Percentiles rank a stretch among this genome's conserved stretches.
Conservation (phyloP, 2,329 filamentous ascomycete genomes). For the Sarocladium brachiariae region DNA sequence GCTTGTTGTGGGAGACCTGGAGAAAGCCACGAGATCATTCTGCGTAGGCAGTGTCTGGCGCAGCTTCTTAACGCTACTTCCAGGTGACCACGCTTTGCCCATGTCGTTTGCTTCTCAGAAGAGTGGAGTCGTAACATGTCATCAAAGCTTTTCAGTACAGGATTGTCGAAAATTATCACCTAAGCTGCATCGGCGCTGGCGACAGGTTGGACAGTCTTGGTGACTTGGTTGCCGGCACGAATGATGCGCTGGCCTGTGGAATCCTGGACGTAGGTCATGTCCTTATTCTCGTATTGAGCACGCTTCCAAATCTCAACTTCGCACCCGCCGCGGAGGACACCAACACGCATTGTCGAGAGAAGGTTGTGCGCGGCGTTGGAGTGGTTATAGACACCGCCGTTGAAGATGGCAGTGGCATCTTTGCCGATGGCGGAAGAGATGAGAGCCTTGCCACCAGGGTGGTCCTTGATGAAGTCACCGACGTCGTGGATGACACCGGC, state of each 20-base stretch:
- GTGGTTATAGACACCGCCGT: slow-evolving; percentile 84
- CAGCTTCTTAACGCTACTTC: not conserved
- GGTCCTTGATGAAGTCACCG: slow-evolving; percentile 76
- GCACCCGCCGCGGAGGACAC: slow-evolving; percentile 78
- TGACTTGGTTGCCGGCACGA: slow-evolving; percentile 78
- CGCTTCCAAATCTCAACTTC: slow-evolving; percentile 94
- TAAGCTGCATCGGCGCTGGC: slow-evolving; percentile 79
- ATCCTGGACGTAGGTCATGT: slow-evolving; percentile 73
- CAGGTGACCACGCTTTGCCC: not conserved
- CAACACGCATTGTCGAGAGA: slow-evolving; percentile 80
- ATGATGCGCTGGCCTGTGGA: slow-evolving; percentile 74
- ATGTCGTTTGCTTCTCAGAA: not conserved
- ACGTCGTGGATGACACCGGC: slow-evolving; percentile 85
- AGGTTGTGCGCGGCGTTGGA: slow-evolving; percentile 87
- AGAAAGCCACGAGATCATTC: not conserved
- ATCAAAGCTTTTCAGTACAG: slow-evolving; percentile 6
- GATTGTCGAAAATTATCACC: slow-evolving; percentile 12
- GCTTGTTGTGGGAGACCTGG: not conserved
- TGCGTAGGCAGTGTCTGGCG: not conserved
- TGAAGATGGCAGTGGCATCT: slow-evolving; percentile 86
- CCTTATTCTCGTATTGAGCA: slow-evolving; percentile 76
- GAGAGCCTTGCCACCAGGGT: slow-evolving; percentile 84
- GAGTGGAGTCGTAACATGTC: not conserved
- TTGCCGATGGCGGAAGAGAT: slow-evolving; percentile 78
- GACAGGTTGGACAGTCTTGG: slow-evolving; percentile 72